Base-by-base conservation (phyloP, 148 eudicot species). In the Rhododendron ovatum region DNA sequence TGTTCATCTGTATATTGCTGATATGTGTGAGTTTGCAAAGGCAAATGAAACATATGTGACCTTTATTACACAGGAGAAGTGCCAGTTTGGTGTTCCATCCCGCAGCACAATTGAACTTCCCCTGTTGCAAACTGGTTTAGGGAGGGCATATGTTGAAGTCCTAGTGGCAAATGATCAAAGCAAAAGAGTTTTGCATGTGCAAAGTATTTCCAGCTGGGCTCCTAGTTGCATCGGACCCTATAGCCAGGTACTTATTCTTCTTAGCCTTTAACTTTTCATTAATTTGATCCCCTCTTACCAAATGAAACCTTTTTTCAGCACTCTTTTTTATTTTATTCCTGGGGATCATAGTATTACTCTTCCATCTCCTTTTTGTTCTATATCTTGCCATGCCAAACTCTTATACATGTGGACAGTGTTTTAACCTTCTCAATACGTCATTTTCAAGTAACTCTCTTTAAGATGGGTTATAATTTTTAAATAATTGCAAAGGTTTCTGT, bases 221-320 rank as follows among this genome's bases (percentile, higher is more conserved):
- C 99, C 99, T 85, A 96, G 99, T 88, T 93, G 98, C 85, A 96
- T 96, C 50, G 99, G 99, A 81, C 99, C 99, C 15, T 96, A 96
- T 88, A 96, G 99, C 89, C 99, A 96, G 98, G 99, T 96, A 89
- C 78, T 43, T 24, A 28, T n/a, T 76, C 35, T 80, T 4, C 69
- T 28, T 35, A 14, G 75, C 82, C 83, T 82, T 77, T 48, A 48
- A 63, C 73, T 30, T 65, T 63, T 57, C 28, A 57, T 82, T 14
- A 39, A 61, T 41, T 63, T 14, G 51, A 80, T 82, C 41, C 15
- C 22, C 39, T 13, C 12, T 39, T 53, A 8, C 69, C 69, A 51
- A 39, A 20, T 0, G n/a, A 48, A 59, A 82, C 75, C 33, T 10
- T 61, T 37, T 63, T 39, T 82, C 74, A 82, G 35, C 74, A 82